Evolutionary conservation across 495 filamentous ascomycete genomes (phyloP).

Genomic region (Neurospora hispaniola): DNA sequence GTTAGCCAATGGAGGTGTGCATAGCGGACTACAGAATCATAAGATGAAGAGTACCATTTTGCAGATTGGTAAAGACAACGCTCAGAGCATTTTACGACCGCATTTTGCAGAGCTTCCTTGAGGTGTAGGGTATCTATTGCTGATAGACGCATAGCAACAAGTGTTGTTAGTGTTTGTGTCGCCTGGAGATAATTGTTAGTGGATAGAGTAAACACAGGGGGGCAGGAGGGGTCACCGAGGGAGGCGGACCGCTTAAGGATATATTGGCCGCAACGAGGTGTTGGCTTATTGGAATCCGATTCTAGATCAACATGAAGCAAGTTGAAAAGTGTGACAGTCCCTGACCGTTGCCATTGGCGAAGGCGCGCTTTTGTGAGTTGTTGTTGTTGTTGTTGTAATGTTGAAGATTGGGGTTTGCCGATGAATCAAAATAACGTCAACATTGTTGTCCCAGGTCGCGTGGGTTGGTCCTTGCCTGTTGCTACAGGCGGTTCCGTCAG

Average conservation of each 20-base stretch:
- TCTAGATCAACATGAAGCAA: background rate
- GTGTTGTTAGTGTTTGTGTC: conserved; percentile 1
- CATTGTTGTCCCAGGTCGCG: background rate
- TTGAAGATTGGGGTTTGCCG: background rate
- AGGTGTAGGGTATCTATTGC: conserved; percentile 38
- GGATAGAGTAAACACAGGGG: background rate
- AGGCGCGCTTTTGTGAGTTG: background rate
- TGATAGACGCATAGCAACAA: conserved; percentile 26
- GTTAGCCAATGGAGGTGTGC: background rate
- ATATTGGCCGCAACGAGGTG: background rate
- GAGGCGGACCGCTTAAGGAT: background rate
- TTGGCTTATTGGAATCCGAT: background rate
- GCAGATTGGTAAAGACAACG: conserved; percentile 91
- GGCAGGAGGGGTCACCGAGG: background rate
- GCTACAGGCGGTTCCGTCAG: background rate
- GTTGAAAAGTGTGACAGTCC: background rate
- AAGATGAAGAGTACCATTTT: conserved; percentile 62
- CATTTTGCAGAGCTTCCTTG: conserved; percentile 61
- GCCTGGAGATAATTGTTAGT: background rate
- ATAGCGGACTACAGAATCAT: background rate
- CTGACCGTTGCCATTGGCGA: background rate
- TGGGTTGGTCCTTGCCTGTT: background rate
- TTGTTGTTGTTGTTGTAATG: no score
- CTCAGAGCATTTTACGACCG: conserved; percentile 83
- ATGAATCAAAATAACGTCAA: background rate